Percentiles rank a stretch among this genome's conserved stretches.
Evolutionary conservation across 2,329 filamentous ascomycete genomes (phyloP).

Genomic region (Sarocladium oryzae): DNA sequence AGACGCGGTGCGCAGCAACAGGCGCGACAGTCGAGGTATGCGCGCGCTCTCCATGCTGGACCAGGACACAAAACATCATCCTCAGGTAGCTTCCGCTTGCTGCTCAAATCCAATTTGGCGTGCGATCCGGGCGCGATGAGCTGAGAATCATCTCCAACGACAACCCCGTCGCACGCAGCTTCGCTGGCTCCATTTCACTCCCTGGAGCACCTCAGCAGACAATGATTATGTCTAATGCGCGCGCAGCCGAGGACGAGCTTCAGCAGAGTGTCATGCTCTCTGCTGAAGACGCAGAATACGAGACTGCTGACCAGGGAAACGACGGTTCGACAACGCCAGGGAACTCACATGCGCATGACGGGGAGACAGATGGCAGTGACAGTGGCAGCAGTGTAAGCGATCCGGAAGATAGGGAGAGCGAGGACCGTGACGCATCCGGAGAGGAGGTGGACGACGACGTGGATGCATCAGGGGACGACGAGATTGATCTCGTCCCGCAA

Average conservation of each 20-base stretch:
- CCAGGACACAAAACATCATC: background rate
- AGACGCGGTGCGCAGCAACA: conserved; percentile 5
- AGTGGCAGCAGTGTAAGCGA: conserved; percentile 13
- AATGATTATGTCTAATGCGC: conserved; percentile 31
- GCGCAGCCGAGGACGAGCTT: conserved; percentile 51
- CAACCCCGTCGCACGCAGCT: conserved; percentile 7
- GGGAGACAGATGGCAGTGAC: background rate
- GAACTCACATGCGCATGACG: background rate
- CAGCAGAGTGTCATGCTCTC: conserved; percentile 49
- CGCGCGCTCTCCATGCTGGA: conserved; percentile 1
- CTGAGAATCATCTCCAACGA: conserved; percentile 4
- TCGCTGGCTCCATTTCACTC: conserved; percentile 2
- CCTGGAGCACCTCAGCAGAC: conserved; percentile 2
- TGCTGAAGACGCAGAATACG: conserved; percentile 38
- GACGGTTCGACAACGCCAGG: conserved; percentile 15
- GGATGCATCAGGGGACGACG: conserved; percentile 36
- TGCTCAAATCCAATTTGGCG: background rate
- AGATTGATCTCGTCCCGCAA: conserved; percentile 7
- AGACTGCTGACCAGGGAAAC: conserved; percentile 26
- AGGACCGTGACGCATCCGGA: conserved; percentile 31
- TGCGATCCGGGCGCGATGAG: conserved; percentile 7
- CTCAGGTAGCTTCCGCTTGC: background rate
- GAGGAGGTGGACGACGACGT: conserved; percentile 36
- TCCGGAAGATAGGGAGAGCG: conserved; percentile 31
- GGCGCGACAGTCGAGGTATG: conserved; percentile 4